Evolutionary conservation across 495 filamentous ascomycete genomes (phyloP).

Genomic region (Staphylotrichum tortipilum): DNA sequence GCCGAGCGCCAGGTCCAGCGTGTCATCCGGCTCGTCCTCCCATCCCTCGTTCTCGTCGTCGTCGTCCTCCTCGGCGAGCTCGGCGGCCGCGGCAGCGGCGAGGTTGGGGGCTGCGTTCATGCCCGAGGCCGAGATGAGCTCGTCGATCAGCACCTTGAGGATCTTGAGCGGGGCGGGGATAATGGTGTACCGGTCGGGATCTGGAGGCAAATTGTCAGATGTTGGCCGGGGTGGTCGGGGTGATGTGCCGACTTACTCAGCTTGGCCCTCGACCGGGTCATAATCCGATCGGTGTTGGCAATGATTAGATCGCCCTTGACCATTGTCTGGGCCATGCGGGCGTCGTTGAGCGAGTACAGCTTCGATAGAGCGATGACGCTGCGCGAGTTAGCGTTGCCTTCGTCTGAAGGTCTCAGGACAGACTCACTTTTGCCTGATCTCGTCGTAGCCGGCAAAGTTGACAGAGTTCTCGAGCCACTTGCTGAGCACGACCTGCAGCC

Average conservation of each 20-base stretch:
- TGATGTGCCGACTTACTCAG: constrained; percentile 40
- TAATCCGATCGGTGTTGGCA: constrained; percentile 70
- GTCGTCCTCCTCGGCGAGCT: constrained; percentile 42
- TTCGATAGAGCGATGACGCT: constrained; percentile 86
- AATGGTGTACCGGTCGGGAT: constrained; percentile 84
- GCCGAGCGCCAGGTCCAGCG: constrained; percentile 60
- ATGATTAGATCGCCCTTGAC: constrained; percentile 91
- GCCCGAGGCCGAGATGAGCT: constrained; percentile 60
- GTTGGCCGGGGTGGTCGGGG: not conserved
- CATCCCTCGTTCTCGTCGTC: constrained; percentile 69
- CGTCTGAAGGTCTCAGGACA: no score
- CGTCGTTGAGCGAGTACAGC: constrained; percentile 77
- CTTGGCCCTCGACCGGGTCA: constrained; percentile 82
- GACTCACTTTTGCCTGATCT: constrained; percentile 84
- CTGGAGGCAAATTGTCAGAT: constrained; percentile 29
- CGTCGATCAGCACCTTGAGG: constrained; percentile 87
- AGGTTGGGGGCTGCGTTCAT: constrained; percentile 31
- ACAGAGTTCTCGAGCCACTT: constrained; percentile 97
- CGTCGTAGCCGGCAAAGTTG: constrained; percentile 93
- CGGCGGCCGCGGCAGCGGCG: constrained; percentile 47
- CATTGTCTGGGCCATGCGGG: constrained; percentile 64
- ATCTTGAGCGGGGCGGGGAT: constrained; percentile 87
- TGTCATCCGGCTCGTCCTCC: constrained; percentile 72
- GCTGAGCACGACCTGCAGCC: constrained; percentile 75
- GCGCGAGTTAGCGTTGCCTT: constrained; percentile 27